These are phyloP conservation scores for Aspergillus neotritici DNA, from an alignment of 2,329 filamentous ascomycete genomes.

Conservation along the genomic window DNA sequence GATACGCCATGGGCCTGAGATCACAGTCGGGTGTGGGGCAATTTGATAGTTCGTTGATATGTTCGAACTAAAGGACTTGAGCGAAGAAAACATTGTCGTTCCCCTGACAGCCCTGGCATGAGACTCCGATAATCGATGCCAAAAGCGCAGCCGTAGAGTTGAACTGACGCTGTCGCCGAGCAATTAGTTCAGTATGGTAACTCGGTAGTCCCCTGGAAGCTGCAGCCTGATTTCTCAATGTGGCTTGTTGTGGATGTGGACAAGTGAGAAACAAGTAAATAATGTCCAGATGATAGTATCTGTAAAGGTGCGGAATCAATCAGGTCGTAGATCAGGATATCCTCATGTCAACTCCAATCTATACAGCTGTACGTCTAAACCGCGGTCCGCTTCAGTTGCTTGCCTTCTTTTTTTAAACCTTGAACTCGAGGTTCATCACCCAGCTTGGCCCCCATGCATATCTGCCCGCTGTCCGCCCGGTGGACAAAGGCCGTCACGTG, in stretches of 20 bases:
- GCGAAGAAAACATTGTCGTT: conserved; percentile 75
- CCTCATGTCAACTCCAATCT: too few species aligned
- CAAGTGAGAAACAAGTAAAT: not conserved
- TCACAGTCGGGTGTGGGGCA: conserved; percentile 66
- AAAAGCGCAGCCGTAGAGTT: not conserved
- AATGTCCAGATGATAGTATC: not conserved
- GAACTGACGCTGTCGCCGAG: not conserved
- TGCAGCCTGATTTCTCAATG: not conserved
- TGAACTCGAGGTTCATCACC: conserved; percentile 2
- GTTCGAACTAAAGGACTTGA: conserved; percentile 92
- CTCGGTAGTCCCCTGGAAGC: not conserved
- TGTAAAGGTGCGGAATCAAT: not conserved
- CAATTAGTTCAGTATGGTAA: not conserved
- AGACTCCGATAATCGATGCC: not conserved
- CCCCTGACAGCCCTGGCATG: not conserved
- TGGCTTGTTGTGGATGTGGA: not conserved
- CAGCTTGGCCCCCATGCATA: not conserved
- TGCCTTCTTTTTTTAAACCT: too few species aligned
- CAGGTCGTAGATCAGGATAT: too few species aligned
- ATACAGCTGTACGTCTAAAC: too few species aligned
- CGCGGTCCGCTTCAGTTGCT: not conserved
- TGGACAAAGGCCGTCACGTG: conserved; percentile 5
- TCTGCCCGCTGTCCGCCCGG: conserved; percentile 4
- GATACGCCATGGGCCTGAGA: conserved; percentile 92
- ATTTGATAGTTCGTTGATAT: conserved; percentile 89